Conservation (phyloP, 2,329 filamentous ascomycete genomes). For the Phialemonium atrogriseum region DNA sequence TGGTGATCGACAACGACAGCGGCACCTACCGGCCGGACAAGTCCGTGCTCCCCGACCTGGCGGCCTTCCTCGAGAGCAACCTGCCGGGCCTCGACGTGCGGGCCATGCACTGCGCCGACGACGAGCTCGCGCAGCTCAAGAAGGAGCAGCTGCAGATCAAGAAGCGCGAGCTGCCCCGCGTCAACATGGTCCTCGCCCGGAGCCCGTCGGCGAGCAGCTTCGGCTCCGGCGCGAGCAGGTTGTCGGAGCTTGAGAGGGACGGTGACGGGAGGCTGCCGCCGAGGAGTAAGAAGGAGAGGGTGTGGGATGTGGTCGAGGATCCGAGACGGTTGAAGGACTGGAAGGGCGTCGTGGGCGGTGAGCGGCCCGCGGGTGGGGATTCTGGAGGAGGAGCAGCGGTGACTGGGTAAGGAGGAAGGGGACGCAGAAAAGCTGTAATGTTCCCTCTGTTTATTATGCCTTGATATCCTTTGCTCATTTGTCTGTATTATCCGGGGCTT, state of each 20-base stretch:
- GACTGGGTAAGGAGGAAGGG: too few relatives aligned
- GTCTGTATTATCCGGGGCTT: too few relatives aligned
- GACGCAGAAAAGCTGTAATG: too few relatives aligned
- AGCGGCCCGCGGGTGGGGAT: background rate
- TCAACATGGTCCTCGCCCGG: slow-evolving; percentile 49
- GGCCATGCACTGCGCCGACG: slow-evolving; percentile 70
- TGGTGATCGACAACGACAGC: slow-evolving; percentile 91
- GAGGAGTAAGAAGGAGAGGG: slow-evolving; percentile 45
- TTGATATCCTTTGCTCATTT: too few relatives aligned
- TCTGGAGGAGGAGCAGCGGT: too few relatives aligned
- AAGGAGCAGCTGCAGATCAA: slow-evolving; percentile 65
- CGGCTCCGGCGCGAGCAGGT: slow-evolving; percentile 44
- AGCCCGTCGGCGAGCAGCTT: slow-evolving; percentile 40
- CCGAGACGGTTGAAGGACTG: slow-evolving; percentile 33
- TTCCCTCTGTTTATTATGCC: too few relatives aligned
- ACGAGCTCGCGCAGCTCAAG: slow-evolving; percentile 68
- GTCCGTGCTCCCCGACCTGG: slow-evolving; percentile 62
- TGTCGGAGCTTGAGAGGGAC: slow-evolving; percentile 34
- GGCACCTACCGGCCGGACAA: slow-evolving; percentile 89
- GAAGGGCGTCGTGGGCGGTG: background rate
- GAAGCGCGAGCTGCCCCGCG: slow-evolving; percentile 48
- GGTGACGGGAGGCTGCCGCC: slow-evolving; percentile 23
- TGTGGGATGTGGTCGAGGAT: slow-evolving; percentile 42
- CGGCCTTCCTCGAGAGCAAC: slow-evolving; percentile 60
- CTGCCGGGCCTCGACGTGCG: slow-evolving; percentile 70